These are phyloP conservation scores for Pittosporum tobira DNA, from an alignment of 129 eudicot genomes.

Conservation along the genomic window DNA sequence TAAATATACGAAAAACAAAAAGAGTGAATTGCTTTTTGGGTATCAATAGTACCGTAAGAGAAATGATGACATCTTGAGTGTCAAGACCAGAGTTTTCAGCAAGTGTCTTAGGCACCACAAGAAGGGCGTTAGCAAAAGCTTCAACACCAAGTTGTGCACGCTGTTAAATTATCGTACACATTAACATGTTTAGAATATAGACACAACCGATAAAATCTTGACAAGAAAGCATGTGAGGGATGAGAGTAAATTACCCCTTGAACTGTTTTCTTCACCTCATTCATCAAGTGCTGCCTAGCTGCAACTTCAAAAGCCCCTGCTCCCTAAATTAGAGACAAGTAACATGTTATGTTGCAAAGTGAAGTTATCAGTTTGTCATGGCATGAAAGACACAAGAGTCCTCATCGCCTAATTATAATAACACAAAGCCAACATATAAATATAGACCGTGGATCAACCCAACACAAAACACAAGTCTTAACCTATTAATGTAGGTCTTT, in stretches of 20 bases:
- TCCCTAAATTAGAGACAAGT: constrained; percentile 45
- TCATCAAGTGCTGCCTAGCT: constrained; percentile 77
- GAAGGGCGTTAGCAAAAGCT: constrained; percentile 98
- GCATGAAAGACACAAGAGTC: too few relatives aligned
- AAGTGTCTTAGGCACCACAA: constrained; percentile 87
- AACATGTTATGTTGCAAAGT: constrained; percentile 1
- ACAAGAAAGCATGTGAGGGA: neutral
- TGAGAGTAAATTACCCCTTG: constrained; percentile 59
- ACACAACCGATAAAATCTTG: neutral
- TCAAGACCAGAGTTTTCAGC: constrained; percentile 98
- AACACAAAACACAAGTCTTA: neutral
- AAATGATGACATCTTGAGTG: constrained; percentile 77
- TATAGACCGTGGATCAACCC: neutral
- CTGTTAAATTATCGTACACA: constrained; percentile 25
- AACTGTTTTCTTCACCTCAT: constrained; percentile 87
- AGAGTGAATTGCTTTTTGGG: neutral
- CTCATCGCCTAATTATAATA: neutral
- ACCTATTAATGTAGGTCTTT: neutral
- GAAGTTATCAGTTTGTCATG: neutral
- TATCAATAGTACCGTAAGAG: constrained; percentile 60
- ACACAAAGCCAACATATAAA: neutral
- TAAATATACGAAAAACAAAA: neutral
- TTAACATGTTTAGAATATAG: constrained; percentile 8
- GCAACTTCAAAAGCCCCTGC: constrained; percentile 99
- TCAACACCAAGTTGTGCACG: constrained; percentile 97